Evolutionary conservation across 2,329 filamentous ascomycete genomes (phyloP).

Genomic region (Nigrograna mackinnonii): DNA sequence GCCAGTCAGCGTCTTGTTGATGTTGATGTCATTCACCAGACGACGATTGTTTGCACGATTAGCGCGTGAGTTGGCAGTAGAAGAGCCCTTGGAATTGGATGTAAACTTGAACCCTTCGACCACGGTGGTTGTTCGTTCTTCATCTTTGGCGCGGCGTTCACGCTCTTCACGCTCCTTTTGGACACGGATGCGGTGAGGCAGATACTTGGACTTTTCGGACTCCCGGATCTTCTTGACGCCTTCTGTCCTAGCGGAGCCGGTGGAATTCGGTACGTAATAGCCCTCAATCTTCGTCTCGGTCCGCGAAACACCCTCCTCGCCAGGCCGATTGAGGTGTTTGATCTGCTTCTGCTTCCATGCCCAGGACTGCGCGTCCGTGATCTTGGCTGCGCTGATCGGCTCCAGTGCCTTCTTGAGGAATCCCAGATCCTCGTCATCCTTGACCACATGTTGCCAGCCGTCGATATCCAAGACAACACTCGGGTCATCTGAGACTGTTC

Average conservation of each 20-base stretch:
- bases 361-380: slow-evolving; percentile 66
- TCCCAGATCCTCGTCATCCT: slow-evolving; percentile 69
- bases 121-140: slow-evolving; percentile 48
- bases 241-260: slow-evolving; percentile 88
- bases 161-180: slow-evolving; percentile 89
- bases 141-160: slow-evolving; percentile 72
- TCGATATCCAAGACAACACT: slow-evolving; percentile 69
- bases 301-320: slow-evolving; percentile 57
- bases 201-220: slow-evolving; percentile 96
- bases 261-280: slow-evolving; percentile 82
- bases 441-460: slow-evolving; percentile 69
- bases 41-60: slow-evolving; percentile 96
- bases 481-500: slow-evolving; percentile 69
- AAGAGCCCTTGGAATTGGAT: slow-evolving; percentile 73
- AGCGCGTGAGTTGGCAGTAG: slow-evolving; percentile 87
- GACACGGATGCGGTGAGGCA: slow-evolving; percentile 96
- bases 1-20: slow-evolving; percentile 75
- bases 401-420: slow-evolving; percentile 59
- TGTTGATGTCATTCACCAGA: slow-evolving; percentile 90
- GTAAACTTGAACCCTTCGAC: slow-evolving; percentile 59
- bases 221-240: slow-evolving; percentile 95
- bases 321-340: slow-evolving; percentile 67
- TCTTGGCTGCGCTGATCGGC: slow-evolving; percentile 48
- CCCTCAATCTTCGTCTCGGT: slow-evolving; percentile 61
- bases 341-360: slow-evolving; percentile 74